These are phyloP conservation scores for Nemania bipapillata DNA, from an alignment of 2,329 filamentous ascomycete genomes.

Conservation along the genomic window DNA sequence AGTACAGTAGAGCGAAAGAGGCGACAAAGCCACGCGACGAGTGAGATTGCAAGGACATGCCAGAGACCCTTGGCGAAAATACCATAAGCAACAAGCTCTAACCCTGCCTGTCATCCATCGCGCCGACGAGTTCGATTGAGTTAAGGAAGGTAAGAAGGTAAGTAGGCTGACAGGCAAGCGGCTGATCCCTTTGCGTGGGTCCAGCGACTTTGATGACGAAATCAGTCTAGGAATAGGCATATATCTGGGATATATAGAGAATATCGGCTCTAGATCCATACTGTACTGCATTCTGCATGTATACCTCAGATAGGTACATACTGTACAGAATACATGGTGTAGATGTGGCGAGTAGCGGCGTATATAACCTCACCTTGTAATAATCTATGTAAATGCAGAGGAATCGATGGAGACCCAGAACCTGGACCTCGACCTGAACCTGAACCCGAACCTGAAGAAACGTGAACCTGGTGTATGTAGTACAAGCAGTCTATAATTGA, in stretches of 20 bases:
- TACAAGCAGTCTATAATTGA: background rate
- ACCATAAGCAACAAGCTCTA: conserved; percentile 24
- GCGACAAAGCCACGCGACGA: conserved; percentile 33
- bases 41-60: conserved; percentile 34
- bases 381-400: no score
- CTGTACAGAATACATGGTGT: background rate
- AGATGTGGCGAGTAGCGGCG: no score
- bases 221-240: conserved; percentile 8
- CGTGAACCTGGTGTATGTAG: no score
- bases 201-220: conserved; percentile 28
- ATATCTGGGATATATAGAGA: conserved; percentile 4
- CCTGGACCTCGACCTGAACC: no score
- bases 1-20: background rate
- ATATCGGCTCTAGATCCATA: no score
- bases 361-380: background rate
- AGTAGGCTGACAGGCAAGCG: conserved; percentile 31
- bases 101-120: conserved; percentile 26
- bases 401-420: background rate
- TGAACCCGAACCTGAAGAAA: no score
- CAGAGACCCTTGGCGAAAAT: conserved; percentile 14
- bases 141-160: conserved; percentile 34
- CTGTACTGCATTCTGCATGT: background rate
- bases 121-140: conserved; percentile 23
- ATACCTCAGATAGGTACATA: no score
- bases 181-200: conserved; percentile 32